Percentiles rank a stretch among this genome's conserved stretches.
Conservation (phyloP, 495 filamentous ascomycete species). For the Aspergillus egyptiacus region DNA sequence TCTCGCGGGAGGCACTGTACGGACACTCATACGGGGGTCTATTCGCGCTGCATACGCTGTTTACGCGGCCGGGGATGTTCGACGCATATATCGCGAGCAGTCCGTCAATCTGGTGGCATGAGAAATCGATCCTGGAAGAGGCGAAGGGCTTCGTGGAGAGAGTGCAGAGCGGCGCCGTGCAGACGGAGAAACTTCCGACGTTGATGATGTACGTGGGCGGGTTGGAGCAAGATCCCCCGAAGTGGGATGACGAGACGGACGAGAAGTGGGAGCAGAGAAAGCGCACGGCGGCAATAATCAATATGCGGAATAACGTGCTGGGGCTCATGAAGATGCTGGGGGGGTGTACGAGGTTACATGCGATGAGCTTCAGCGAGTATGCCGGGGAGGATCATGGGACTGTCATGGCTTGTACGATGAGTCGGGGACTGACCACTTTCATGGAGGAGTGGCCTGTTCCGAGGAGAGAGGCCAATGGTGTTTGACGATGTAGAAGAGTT, state of each 20-base stretch:
- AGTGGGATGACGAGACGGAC: constrained; percentile 19
- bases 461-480: not conserved
- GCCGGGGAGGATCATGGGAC: constrained; percentile 24
- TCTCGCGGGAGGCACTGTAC: constrained; percentile 19
- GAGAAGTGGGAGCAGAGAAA: constrained; percentile 40
- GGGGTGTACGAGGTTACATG: constrained; percentile 25
- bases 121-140: constrained; percentile 14
- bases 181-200: constrained; percentile 6
- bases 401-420: constrained; percentile 22
- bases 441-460: constrained; percentile 22
- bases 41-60: constrained; percentile 23
- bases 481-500: too few relatives aligned
- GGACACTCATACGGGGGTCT: constrained; percentile 27
- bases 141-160: constrained; percentile 15
- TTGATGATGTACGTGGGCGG: constrained; percentile 19
- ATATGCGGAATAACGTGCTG: constrained; percentile 38
- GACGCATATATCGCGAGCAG: constrained; percentile 23
- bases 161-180: not conserved
- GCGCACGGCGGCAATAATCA: constrained; percentile 36
- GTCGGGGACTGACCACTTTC: constrained; percentile 20
- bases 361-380: constrained; percentile 30
- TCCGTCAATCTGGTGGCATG: constrained; percentile 27
- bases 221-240: constrained; percentile 39
- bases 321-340: constrained; percentile 8
- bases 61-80: constrained; percentile 19